These are phyloP conservation scores for Penicillium sp. DNA, from an alignment of 2,329 filamentous ascomycete species.

Conservation along the genomic window DNA sequence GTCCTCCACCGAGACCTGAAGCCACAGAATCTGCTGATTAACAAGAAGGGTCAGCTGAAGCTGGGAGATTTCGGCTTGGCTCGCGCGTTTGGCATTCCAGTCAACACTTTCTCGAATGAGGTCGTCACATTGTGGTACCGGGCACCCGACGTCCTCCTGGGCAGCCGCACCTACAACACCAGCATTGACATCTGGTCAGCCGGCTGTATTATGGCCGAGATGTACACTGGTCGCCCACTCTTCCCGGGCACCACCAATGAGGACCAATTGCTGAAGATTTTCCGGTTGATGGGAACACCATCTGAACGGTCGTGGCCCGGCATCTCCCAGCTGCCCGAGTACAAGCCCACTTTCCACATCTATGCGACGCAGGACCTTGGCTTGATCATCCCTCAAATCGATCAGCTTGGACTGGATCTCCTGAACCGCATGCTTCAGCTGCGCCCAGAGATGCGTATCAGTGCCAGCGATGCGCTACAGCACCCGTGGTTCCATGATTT, in stretches of 20 bases:
- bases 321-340: constrained; percentile 94
- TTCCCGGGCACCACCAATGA: constrained; percentile 99
- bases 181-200: constrained; percentile 99
- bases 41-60: constrained; percentile 85
- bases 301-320: constrained; percentile 95
- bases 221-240: constrained; percentile 93
- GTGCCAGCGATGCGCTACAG: constrained; percentile 78
- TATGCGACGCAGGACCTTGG: constrained; percentile 90
- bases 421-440: constrained; percentile 89
- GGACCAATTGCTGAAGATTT: constrained; percentile 95
- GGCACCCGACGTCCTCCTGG: constrained; percentile 90
- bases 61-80: constrained; percentile 93
- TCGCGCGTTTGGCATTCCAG: constrained; percentile 91
- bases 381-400: constrained; percentile 85
- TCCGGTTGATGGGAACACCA: constrained; percentile 96
- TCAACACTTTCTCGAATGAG: constrained; percentile 98
- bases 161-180: constrained; percentile 96
- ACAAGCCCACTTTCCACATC: constrained; percentile 92
- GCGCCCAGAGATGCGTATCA: constrained; percentile 86
- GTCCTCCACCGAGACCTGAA: constrained; percentile 95
- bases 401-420: constrained; percentile 81
- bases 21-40: constrained; percentile 95
- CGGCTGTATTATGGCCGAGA: constrained; percentile 99
- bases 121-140: constrained; percentile 98
- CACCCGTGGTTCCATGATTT: constrained; percentile 87